These are phyloP conservation scores for Triangularia verruculosa DNA, from an alignment of 2,329 filamentous ascomycete species.

Conservation along the genomic window DNA sequence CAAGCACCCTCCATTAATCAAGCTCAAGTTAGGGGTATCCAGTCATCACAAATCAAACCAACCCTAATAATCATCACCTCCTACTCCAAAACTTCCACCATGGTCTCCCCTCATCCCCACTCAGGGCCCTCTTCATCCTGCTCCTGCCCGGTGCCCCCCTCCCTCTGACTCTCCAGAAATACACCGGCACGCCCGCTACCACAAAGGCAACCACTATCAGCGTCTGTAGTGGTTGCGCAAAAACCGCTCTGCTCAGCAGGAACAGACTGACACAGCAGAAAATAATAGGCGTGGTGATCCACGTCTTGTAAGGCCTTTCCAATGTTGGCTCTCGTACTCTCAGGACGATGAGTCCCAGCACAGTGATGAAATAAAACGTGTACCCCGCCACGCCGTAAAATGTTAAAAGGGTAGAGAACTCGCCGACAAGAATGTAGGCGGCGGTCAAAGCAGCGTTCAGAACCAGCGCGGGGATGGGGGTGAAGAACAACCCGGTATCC, in stretches of 20 bases:
- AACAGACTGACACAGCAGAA: conserved; percentile 98
- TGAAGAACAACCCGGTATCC: conserved; percentile 80
- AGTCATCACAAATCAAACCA: background rate
- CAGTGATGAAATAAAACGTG: conserved; percentile 94
- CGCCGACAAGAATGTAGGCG: conserved; percentile 78
- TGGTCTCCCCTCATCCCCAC: conserved; percentile 37
- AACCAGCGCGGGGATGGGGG: conserved; percentile 85
- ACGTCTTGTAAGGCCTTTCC: conserved; percentile 89
- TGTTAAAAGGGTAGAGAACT: conserved; percentile 87
- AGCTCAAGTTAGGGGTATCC: background rate
- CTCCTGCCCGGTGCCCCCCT: conserved; percentile 22
- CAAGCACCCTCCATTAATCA: background rate
- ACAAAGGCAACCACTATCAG: conserved; percentile 84
- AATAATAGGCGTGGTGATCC: conserved; percentile 95
- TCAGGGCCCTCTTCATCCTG: conserved; percentile 40
- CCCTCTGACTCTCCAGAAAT: conserved; percentile 78
- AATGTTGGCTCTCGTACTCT: conserved; percentile 82
- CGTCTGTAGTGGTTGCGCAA: conserved; percentile 88
- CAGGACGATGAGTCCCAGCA: conserved; percentile 87
- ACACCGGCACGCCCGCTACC: conserved; percentile 77
- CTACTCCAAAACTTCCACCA: conserved; percentile 63
- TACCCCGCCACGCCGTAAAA: conserved; percentile 98
- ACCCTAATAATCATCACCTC: background rate
- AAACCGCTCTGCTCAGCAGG: conserved; percentile 80
- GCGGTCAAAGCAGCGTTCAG: conserved; percentile 75